Base-by-base conservation (phyloP, 352 stramenopile species). In the Discostella stelligera region DNA sequence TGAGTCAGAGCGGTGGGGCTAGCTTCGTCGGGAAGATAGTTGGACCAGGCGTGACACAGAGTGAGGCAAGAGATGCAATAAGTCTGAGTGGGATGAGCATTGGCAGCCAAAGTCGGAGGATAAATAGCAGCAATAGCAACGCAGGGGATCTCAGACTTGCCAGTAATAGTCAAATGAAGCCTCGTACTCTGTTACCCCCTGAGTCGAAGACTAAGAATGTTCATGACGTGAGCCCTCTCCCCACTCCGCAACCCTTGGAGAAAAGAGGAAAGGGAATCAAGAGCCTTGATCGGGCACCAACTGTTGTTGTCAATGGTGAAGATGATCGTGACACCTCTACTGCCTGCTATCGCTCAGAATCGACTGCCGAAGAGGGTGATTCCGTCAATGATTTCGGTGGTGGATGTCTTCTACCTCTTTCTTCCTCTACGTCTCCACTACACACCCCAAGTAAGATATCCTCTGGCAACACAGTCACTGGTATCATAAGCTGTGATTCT, bases 11-110 rank as follows among this genome's bases (percentile, higher is more conserved):
- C 56, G 72, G 72, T 37, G 70, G 63, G 16, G 72, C 65, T 21
- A 80, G 73, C 46, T 75, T 80, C 55, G 39, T 80, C 41, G 73
- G 73, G 4, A 80, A 80, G 58, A 72, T 74, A 11, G 73, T 80
- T 10, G 73, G 73, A 10, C 73, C 73, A 10, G 73, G 73, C 49
- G 46, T 71, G 3, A 75, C 60, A 7, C 59, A 80, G 18, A 66
- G 52, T 53, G 66, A 74, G 41, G 61, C 39, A 3, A 73, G 71
- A 53, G 63, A 74, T 56, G 65, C 21, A 27, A 61, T 79, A 14
- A 79, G 71, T 54, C 65, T 79, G 37, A 70, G 54, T 27, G 71
- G 71, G 10, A 68, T 80, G 54, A 79, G 71, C 62, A 56, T 56
- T 23, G 52, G 50, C 0, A 80, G 73, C 46, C 27, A 72, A 16